Percentiles rank a stretch among this genome's conserved stretches.
Conservation (phyloP, 305 asterid genomes). For the Ilex paraguariensis region DNA sequence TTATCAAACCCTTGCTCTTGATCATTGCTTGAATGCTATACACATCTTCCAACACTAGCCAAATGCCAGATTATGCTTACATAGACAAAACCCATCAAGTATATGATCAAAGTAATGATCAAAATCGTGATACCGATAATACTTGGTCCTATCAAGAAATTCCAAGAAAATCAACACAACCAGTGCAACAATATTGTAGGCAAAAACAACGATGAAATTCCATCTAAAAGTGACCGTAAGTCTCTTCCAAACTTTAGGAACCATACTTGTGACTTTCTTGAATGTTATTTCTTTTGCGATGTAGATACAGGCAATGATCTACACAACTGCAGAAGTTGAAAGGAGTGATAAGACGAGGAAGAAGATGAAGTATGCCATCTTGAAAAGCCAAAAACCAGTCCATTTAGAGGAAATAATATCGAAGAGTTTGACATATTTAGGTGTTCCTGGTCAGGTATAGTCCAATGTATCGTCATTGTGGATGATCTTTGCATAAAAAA, state of each 20-base stretch:
- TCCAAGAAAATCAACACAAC: neutral
- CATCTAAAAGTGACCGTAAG: slow-evolving; percentile 27
- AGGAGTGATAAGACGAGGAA: slow-evolving; percentile 28
- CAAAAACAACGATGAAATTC: slow-evolving; percentile 16
- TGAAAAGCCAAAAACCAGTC: slow-evolving; percentile 20
- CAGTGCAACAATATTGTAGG: slow-evolving; percentile 14
- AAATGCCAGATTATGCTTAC: slow-evolving; percentile 29
- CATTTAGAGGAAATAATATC: slow-evolving; percentile 22
- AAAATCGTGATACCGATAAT: neutral
- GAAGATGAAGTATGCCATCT: slow-evolving; percentile 19
- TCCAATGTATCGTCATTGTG: slow-evolving; percentile 14
- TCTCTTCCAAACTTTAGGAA: too few relatives aligned
- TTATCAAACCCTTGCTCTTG: slow-evolving; percentile 26
- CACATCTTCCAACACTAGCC: slow-evolving; percentile 34
- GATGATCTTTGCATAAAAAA: slow-evolving; percentile 16
- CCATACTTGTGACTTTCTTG: slow-evolving; percentile 25
- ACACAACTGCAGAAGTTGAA: slow-evolving; percentile 34
- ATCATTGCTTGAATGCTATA: slow-evolving; percentile 26
- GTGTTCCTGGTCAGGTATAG: slow-evolving; percentile 17
- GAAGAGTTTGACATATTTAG: slow-evolving; percentile 11
- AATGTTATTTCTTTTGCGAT: slow-evolving; percentile 22
- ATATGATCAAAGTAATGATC: neutral
- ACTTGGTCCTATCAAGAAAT: neutral
- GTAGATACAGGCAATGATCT: slow-evolving; percentile 31
- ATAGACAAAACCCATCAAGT: slow-evolving; percentile 24